Evolutionary conservation across 129 eudicot species (phyloP).

Genomic region (Oenanthe sinensis): DNA sequence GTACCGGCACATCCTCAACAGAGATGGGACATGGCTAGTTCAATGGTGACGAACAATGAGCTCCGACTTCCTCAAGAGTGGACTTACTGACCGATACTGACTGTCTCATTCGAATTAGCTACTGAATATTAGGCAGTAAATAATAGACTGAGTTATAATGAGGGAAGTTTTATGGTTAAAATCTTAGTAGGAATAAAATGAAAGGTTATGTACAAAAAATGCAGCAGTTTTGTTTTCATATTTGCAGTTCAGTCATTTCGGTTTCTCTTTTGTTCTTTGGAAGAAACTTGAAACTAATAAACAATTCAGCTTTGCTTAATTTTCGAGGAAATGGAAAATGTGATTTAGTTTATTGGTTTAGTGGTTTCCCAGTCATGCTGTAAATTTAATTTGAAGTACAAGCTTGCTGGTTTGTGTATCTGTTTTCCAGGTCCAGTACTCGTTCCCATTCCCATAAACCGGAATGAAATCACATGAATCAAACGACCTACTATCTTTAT

Average conservation of each 20-base stretch:
- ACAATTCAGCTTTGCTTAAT: neutral
- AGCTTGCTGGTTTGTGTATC: neutral
- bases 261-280: neutral
- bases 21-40: conserved; percentile 18
- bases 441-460: neutral
- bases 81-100: conserved; percentile 65
- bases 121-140: neutral
- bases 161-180: neutral
- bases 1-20: conserved; percentile 22
- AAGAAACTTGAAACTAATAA: neutral
- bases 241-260: neutral
- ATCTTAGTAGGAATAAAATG: too few species aligned
- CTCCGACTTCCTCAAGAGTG: conserved; percentile 71
- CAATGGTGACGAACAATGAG: conserved; percentile 28
- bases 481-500: neutral
- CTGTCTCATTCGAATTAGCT: neutral
- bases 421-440: neutral
- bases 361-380: neutral
- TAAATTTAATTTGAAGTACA: neutral
- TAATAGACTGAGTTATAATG: neutral
- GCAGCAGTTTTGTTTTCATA: neutral
- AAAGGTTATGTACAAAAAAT: neutral
- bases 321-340: neutral
- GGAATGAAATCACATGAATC: neutral
- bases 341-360: neutral